phyloP scores from a whole-genome alignment of 805 yeast species.

The Suhomyces sp. region DNA sequence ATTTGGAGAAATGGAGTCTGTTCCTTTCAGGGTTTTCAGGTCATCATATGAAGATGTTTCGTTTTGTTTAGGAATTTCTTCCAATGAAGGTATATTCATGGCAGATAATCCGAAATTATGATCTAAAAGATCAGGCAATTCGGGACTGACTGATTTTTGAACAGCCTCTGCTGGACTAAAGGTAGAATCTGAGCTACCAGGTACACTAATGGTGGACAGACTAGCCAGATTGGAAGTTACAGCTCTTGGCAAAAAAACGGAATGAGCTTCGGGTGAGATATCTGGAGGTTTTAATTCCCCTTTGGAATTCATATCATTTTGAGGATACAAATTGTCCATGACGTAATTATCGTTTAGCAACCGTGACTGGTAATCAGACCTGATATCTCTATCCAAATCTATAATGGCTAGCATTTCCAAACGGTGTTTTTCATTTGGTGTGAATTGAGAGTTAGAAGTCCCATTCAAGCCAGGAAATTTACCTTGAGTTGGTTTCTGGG shows the following conservation, averaged over 20 bases:
- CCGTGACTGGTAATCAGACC: background rate
- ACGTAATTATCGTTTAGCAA: background rate
- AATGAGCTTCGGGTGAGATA: too few species aligned
- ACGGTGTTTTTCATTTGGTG: background rate
- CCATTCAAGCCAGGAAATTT: too few species aligned
- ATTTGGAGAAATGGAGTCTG: conserved; percentile 2
- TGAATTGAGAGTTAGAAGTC: background rate
- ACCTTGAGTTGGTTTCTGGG: background rate
- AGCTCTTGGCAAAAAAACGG: too few species aligned
- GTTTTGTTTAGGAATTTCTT: background rate
- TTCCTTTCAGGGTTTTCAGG: background rate
- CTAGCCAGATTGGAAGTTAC: too few species aligned
- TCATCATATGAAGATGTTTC: background rate
- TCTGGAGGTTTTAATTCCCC: too few species aligned
- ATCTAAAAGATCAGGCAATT: background rate
- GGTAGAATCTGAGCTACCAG: background rate
- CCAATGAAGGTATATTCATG: background rate
- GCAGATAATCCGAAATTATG: background rate
- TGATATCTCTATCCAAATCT: background rate
- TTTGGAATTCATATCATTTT: too few species aligned
- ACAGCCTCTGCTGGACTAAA: background rate
- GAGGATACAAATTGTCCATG: background rate
- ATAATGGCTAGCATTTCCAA: background rate
- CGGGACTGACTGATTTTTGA: background rate
- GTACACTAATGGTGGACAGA: background rate